Percentiles rank a stretch among this genome's conserved stretches.
These are phyloP conservation scores for Ceratocystis ficicola DNA, from an alignment of 2,329 filamentous ascomycete species.

Conservation along the genomic window DNA sequence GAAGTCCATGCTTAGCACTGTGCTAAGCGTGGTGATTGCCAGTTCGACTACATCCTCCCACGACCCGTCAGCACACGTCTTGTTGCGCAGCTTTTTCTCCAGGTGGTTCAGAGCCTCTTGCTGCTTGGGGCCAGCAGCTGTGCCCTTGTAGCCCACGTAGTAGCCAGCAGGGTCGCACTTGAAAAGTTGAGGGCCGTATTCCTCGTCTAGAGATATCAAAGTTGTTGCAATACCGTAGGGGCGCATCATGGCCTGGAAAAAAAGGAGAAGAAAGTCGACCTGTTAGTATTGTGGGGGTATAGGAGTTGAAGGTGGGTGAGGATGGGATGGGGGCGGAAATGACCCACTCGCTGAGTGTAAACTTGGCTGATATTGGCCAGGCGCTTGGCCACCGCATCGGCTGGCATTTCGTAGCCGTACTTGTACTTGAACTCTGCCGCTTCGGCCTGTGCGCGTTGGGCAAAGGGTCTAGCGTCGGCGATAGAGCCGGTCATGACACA, in stretches of 20 bases:
- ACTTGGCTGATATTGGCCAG: constrained; percentile 99
- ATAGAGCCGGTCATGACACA: constrained; percentile 99
- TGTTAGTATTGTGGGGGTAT: not conserved
- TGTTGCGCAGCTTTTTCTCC: constrained; percentile 99
- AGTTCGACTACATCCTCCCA: constrained; percentile 98
- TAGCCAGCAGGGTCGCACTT: constrained; percentile 98
- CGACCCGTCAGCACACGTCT: constrained; percentile 78
- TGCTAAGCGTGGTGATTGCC: constrained; percentile 89
- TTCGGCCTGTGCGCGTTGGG: constrained; percentile 85
- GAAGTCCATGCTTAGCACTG: constrained; percentile 95
- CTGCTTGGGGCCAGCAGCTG: constrained; percentile 92
- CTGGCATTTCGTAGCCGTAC: constrained; percentile 98
- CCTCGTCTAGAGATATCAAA: constrained; percentile 83
- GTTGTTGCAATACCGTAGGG: constrained; percentile 93
- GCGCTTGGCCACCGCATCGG: constrained; percentile 89
- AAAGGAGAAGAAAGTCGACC: constrained; percentile 7
- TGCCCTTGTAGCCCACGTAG: constrained; percentile 97
- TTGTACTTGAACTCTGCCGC: constrained; percentile 98
- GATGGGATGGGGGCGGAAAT: not conserved
- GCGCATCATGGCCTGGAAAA: constrained; percentile 75
- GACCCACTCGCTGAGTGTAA: constrained; percentile 80
- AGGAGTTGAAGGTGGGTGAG: not conserved
- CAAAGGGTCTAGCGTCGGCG: constrained; percentile 86
- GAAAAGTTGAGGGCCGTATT: constrained; percentile 88
- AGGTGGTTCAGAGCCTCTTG: constrained; percentile 97